Evolutionary conservation across 345 rosid genomes (phyloP).

Genomic region (Salix udensis): DNA sequence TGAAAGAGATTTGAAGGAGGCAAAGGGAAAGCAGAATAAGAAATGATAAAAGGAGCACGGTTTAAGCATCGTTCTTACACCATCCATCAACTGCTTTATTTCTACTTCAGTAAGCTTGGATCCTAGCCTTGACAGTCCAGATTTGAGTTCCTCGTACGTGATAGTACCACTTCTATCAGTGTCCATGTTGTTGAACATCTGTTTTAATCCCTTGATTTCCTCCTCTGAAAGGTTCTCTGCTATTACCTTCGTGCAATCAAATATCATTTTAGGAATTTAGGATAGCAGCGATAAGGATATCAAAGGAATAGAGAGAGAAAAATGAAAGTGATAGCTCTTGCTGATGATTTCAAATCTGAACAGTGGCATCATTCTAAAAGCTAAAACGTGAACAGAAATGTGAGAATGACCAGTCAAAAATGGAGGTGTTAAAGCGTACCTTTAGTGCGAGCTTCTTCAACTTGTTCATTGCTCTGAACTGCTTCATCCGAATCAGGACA

Average conservation of each 20-base stretch:
- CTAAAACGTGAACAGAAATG: neutral
- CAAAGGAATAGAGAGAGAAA: neutral
- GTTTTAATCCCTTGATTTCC: constrained; percentile 32
- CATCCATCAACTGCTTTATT: constrained; percentile 33
- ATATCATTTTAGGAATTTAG: neutral
- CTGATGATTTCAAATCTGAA: neutral
- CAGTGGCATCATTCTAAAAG: neutral
- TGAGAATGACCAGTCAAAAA: neutral
- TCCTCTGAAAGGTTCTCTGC: constrained; percentile 30
- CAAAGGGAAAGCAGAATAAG: too few relatives aligned
- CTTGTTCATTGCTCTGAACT: constrained; percentile 37
- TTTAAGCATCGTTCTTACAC: constrained; percentile 14
- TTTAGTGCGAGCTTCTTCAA: constrained; percentile 30
- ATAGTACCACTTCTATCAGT: constrained; percentile 34
- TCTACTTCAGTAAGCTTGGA: constrained; percentile 28
- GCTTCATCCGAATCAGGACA: constrained; percentile 24
- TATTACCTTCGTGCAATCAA: constrained; percentile 18
- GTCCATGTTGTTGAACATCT: constrained; percentile 35
- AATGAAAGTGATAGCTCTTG: neutral
- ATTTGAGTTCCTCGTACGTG: constrained; percentile 35
- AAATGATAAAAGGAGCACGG: neutral
- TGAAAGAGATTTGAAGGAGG: too few relatives aligned
- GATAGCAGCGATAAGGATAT: neutral
- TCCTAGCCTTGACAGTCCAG: constrained; percentile 26
- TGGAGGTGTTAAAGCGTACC: constrained; percentile 3